Evolutionary conservation across 2,329 filamentous ascomycete genomes (phyloP).

Genomic region (Calonectria crousiana): DNA sequence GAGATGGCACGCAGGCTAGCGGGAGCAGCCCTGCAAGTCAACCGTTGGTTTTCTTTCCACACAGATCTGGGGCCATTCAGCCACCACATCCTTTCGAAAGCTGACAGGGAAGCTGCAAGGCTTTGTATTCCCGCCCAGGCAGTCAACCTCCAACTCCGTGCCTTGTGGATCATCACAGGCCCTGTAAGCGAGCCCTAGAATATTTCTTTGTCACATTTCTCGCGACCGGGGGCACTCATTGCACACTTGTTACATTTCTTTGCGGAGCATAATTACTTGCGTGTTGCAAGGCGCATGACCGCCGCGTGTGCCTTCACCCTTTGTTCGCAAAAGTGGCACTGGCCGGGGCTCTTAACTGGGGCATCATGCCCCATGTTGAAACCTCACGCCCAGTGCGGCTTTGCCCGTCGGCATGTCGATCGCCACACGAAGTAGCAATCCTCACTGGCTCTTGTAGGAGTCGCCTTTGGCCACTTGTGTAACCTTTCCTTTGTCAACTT

Average conservation of each 20-base stretch:
- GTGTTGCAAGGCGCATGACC: neutral
- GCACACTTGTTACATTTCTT: neutral
- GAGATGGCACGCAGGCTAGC: neutral
- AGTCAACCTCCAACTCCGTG: neutral
- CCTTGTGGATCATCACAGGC: slow-evolving; percentile 10
- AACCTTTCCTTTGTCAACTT: slow-evolving; percentile 15
- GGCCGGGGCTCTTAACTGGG: neutral
- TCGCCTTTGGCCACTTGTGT: slow-evolving; percentile 12
- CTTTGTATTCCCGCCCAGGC: neutral
- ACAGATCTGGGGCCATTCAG: neutral
- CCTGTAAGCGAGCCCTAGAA: neutral
- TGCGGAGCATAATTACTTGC: neutral
- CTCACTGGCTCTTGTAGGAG: slow-evolving; percentile 18
- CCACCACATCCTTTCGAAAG: neutral
- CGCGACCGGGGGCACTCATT: neutral
- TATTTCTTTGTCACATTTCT: neutral
- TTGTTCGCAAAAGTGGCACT: neutral
- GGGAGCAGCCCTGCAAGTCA: slow-evolving; percentile 3
- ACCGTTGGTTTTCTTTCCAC: neutral
- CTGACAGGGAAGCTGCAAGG: slow-evolving; percentile 8
- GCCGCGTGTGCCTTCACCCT: neutral
- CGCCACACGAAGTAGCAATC: slow-evolving; percentile 18
- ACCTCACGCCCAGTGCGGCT: slow-evolving; percentile 19
- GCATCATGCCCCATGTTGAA: neutral
- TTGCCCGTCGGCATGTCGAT: slow-evolving; percentile 21